Evolutionary conservation across 345 rosid genomes (phyloP), one percentile per base, ranked within the genome.

Genomic region (Hibiscus tridactylites): DNA sequence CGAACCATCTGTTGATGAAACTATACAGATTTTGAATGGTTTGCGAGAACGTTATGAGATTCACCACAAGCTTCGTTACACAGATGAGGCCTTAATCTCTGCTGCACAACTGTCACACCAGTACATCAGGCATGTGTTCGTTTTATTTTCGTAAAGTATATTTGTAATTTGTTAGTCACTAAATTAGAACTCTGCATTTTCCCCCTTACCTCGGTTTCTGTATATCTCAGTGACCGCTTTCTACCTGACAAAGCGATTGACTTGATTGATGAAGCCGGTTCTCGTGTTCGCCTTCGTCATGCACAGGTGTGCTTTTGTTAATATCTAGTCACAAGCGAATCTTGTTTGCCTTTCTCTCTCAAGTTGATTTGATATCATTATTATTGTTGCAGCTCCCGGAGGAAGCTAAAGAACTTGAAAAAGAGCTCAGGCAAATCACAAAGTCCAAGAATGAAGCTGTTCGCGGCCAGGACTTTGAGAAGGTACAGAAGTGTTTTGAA

Each of bases 211-310:
- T 61, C 54, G 37, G 7, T 49, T 17, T 17, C 2, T 70, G 3
- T 68, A 46, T 59, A 58, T 63, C 78, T 31, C 81, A 96, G 98
- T 86, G 98, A 92, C 74, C 96, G 97, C 28, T 96, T 96, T 82
- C 91, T 96, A 57, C 99, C 99, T 9, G 98, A 96, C 74, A 96
- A 96, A 84, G 99, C 99, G 3, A 95, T 95, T 70, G 99, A 95
- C 79, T 85, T 95, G 94, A 85, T 95, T 50, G 98, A 95, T 86
- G 99, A 95, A 86, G 99, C 98, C 73, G 99, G 99, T 71, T 95
- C 99, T 81, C 90, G 98, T 39, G 99, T 95, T 80, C 87, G 97
- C 35, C 91, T 95, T 75, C 96, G 89, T 71, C 94, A 95, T 79
- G 97, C 92, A 49, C 92, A 92, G 97, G 99, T 88, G 62, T 37